These are phyloP conservation scores for Aureobasidium subglaciale DNA, from an alignment of 2,329 filamentous ascomycete genomes.

Conservation along the genomic window DNA sequence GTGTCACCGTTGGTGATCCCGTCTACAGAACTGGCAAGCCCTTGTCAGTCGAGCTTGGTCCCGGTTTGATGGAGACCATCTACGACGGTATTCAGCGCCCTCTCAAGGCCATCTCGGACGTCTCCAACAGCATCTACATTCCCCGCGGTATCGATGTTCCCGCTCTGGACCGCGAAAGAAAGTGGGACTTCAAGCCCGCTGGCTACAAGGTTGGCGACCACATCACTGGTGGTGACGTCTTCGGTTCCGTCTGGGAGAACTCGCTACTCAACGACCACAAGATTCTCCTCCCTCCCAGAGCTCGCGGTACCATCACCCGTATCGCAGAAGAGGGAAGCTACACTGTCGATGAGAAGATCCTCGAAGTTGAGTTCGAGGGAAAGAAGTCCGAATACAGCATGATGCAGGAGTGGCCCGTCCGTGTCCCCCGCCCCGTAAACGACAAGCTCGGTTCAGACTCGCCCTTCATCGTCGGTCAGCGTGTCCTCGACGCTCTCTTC, in stretches of 20 bases:
- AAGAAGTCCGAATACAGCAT: conserved; percentile 90
- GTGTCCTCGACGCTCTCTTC: conserved; percentile 93
- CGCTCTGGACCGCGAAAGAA: conserved; percentile 80
- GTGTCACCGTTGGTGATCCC: conserved; percentile 91
- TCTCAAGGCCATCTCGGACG: conserved; percentile 71
- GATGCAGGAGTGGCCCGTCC: conserved; percentile 99
- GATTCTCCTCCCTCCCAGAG: conserved; percentile 84
- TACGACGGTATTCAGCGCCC: conserved; percentile 99
- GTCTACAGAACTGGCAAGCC: conserved; percentile 88
- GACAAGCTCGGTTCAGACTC: conserved; percentile 86
- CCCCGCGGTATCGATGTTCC: conserved; percentile 86
- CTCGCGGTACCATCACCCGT: conserved; percentile 83
- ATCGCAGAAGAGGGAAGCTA: conserved; percentile 87
- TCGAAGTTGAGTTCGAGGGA: conserved; percentile 95
- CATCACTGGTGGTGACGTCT: conserved; percentile 92
- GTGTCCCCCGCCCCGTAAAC: conserved; percentile 83
- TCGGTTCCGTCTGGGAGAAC: conserved; percentile 93
- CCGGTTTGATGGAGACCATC: conserved; percentile 96
- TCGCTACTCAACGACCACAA: conserved; percentile 89
- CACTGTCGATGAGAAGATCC: conserved; percentile 85
- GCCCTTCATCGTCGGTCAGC: conserved; percentile 93
- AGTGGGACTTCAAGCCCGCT: conserved; percentile 89
- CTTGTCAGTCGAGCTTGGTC: conserved; percentile 92
- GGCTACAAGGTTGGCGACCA: conserved; percentile 88
- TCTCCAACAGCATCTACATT: conserved; percentile 88